Base-by-base conservation (phyloP, 805 yeast genomes). In the Pichia phayaonensis region DNA sequence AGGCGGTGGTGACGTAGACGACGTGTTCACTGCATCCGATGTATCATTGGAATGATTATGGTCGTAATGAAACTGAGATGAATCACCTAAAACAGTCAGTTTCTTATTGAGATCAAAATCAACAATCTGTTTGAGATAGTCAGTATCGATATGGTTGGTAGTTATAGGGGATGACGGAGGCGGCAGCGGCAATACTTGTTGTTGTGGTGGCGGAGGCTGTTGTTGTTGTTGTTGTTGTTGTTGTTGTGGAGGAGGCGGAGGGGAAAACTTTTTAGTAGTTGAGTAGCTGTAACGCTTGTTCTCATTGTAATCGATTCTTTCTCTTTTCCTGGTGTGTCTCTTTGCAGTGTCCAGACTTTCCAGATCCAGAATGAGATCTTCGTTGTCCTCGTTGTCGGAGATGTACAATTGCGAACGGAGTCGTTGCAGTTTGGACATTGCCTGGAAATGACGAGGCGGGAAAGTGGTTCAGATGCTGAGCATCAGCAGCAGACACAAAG, bases 291-390 rank as follows among this genome's bases (percentile, higher is more conserved):
- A 34, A 29, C 40, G 49, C 51, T 59, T 61, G 34, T 59, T 61
- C 36, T 61, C 65, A 45, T 57, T 61, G 48, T 61, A 61, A 50
- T 61, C 59, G 8, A 61, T 55, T 22, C 54, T 56, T 18, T 58
- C 54, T 42, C 52, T 49, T 22, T 49, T 54, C 26, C 64, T 51
- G 16, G 50, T 54, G 11, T 55, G 43, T 42, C 65, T 53, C n/a
- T 48, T 52, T 8, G 51, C 45, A 13, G 16, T 27, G 13, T 29
- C 38, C 40, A 21, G 29, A 44, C 16, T 42, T 16, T 34, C 38
- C 38, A 34, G 11, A n/a, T 34, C 38, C 20, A 34, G n/a, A n/a
- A 34, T 34, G 8, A 34, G 2, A n/a, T 34, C 38, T 4, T 34
- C 38, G 11, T n/a, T 34, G 11, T 34, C 38, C 10, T 34, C 38